A percentile compares a stretch with the other conserved stretches of the same genome.
phyloP scores from a whole-genome alignment of 2,329 filamentous ascomycete species.

The Tolypocladium pustulatum region DNA sequence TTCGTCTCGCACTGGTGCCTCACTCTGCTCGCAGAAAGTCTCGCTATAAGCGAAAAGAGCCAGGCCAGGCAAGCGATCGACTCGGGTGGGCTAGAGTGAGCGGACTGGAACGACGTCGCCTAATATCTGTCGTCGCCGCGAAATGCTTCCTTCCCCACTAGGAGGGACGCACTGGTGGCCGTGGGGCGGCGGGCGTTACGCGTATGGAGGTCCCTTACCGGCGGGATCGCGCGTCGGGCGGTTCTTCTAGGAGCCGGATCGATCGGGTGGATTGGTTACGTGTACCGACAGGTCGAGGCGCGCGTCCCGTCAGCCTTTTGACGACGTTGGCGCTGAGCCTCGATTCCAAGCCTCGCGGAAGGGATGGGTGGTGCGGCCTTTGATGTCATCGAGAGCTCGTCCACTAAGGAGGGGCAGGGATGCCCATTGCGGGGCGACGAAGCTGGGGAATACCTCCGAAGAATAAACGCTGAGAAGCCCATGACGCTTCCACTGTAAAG shows the following conservation, averaged over 20 bases:
- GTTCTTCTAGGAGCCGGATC: not conserved
- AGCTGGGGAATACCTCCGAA: not conserved
- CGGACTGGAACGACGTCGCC: not conserved
- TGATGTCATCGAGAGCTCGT: not conserved
- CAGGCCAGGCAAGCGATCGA: not conserved
- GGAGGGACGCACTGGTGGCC: not conserved
- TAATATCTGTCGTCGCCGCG: not conserved
- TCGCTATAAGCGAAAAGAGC: not conserved
- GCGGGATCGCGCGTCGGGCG: not conserved
- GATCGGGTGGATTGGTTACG: not conserved
- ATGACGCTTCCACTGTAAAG: not conserved
- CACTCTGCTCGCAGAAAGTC: not conserved
- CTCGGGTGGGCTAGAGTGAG: not conserved
- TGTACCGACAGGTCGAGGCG: not conserved
- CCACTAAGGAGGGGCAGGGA: not conserved
- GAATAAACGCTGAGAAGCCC: not conserved
- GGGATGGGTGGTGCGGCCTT: not conserved
- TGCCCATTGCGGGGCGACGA: not conserved
- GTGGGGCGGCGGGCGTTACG: not conserved
- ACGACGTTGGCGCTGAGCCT: slow-evolving; percentile 10
- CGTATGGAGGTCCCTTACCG: not conserved
- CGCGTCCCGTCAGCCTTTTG: not conserved
- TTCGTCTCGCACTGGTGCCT: not conserved
- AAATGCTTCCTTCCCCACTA: not conserved
- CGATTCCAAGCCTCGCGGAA: slow-evolving; percentile 8